Evolutionary conservation across 208 protist species (phyloP).

Genomic region (Wallacemonas collosoma): DNA sequence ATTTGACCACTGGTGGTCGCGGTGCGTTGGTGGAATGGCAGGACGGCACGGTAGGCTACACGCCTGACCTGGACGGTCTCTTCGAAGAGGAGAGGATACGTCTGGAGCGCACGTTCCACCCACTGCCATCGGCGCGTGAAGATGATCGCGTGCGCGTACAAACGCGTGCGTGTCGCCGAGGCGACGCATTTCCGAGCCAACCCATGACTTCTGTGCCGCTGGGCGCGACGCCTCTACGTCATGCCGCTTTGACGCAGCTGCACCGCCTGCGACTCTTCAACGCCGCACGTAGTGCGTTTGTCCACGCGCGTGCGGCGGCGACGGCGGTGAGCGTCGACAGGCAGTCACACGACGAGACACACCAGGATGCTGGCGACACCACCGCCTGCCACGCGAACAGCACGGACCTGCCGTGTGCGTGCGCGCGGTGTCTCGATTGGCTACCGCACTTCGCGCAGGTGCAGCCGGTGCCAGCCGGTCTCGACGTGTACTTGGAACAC

Average conservation of each 20-base stretch:
- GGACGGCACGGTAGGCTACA: conserved; percentile 58
- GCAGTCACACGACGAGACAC: no score
- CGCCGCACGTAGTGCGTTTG: not conserved
- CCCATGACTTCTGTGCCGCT: no score
- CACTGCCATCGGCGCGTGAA: conserved; percentile 22
- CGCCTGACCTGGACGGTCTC: conserved; percentile 57
- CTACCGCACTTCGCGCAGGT: conserved; percentile 20
- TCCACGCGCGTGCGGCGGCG: conserved; percentile 10
- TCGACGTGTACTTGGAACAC: conserved; percentile 17
- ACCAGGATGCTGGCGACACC: no score
- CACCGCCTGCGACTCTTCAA: conserved; percentile 36
- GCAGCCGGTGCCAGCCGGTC: not conserved
- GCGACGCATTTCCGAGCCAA: no score
- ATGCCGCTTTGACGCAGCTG: conserved; percentile 45
- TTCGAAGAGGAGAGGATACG: conserved; percentile 56
- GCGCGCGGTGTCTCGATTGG: conserved; percentile 16
- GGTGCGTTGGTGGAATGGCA: conserved; percentile 70
- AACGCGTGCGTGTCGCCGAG: no score
- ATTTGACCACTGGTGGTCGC: not conserved
- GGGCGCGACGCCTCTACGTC: conserved; percentile 32
- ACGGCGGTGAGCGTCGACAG: no score
- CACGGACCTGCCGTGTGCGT: conserved; percentile 2
- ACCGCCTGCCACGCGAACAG: no score
- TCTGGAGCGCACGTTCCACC: conserved; percentile 42
- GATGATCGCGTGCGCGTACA: no score